These are phyloP conservation scores for Calamus simplicifolius DNA, from an alignment of 176 grass and related monocot species.

Conservation along the genomic window DNA sequence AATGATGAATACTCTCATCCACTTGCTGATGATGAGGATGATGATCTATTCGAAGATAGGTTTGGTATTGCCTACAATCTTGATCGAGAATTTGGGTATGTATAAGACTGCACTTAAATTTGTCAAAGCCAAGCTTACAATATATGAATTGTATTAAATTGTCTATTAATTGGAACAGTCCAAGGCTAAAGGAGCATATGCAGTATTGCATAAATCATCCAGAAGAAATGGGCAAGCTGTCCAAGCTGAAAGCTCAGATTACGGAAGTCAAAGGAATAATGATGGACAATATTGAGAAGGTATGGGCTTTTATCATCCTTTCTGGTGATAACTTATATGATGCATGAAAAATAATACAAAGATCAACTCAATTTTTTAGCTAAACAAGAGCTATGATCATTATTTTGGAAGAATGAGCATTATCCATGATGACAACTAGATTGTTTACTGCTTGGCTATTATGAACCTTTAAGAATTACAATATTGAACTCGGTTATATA, in stretches of 20 bases:
- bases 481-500: no score
- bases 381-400: no score
- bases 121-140: neutral
- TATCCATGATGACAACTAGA: no score
- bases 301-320: constrained; percentile 15
- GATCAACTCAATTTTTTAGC: no score
- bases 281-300: constrained; percentile 99
- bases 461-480: no score
- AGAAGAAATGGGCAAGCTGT: constrained; percentile 91
- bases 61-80: constrained; percentile 92
- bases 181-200: constrained; percentile 85
- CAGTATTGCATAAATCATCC: constrained; percentile 85
- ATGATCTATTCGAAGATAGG: constrained; percentile 74
- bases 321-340: neutral
- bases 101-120: neutral
- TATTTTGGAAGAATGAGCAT: no score
- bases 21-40: constrained; percentile 84
- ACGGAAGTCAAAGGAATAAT: constrained; percentile 93
- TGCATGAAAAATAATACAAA: no score
- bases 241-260: constrained; percentile 88
- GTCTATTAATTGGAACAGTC: constrained; percentile 35
- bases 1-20: constrained; percentile 56
- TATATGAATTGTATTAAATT: neutral
- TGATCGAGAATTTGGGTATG: constrained; percentile 82
- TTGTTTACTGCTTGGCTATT: no score